phyloP scores from a whole-genome alignment of 257 asterid genomes.

The Hygrophila difformis region DNA sequence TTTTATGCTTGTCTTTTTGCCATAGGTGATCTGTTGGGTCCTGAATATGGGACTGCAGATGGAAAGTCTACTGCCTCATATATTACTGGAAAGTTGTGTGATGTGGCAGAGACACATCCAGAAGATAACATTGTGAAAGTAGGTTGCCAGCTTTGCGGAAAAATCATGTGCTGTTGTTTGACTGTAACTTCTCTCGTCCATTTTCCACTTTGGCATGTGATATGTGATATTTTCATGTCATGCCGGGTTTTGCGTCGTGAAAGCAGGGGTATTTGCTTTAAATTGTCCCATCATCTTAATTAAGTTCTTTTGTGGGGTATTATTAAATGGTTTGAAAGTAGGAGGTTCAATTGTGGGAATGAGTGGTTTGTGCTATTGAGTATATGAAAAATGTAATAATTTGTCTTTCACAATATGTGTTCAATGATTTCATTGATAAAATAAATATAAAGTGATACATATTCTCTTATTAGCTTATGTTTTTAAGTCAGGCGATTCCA shows the following conservation, averaged over 20 bases:
- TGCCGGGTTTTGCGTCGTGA: background rate
- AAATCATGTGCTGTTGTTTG: background rate
- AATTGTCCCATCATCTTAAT: no score
- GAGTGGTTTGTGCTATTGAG: no score
- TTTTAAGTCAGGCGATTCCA: no score
- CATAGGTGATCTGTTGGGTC: constrained; percentile 97
- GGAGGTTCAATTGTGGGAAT: no score
- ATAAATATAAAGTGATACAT: no score
- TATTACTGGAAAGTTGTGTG: constrained; percentile 86
- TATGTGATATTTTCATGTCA: background rate
- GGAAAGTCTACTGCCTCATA: constrained; percentile 88
- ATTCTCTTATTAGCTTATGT: no score
- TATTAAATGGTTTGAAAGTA: no score
- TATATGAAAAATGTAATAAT: no score
- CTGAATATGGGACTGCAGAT: constrained; percentile 89
- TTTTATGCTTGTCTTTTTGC: constrained; percentile 5
- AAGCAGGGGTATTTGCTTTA: no score
- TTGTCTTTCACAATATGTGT: no score
- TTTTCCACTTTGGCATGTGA: constrained; percentile 3
- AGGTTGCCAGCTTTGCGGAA: constrained; percentile 17
- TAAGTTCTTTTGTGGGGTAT: no score
- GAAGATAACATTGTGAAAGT: constrained; percentile 90
- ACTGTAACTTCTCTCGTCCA: constrained; percentile 3
- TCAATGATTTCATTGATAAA: no score
- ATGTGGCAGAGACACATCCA: constrained; percentile 87